A percentile compares a stretch with the other conserved stretches of the same genome.
Conservation (phyloP, 768 basidiomycete species). For the Crassisporium funariophilum region DNA sequence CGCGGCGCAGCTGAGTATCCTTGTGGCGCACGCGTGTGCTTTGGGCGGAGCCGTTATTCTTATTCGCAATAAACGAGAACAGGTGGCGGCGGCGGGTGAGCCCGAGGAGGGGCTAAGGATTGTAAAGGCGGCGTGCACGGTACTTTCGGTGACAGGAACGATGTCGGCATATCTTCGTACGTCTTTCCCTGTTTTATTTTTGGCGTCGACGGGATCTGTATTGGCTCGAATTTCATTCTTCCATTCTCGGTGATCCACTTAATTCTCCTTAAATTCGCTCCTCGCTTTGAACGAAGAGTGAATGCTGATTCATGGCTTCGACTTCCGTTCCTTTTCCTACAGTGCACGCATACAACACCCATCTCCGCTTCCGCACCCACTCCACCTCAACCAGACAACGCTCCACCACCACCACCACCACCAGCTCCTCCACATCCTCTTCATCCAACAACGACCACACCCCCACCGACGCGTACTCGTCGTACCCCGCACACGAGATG, state of each 20-base stretch:
- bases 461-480: no score
- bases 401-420: constrained; percentile 1
- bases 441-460: background rate
- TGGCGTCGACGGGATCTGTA: background rate
- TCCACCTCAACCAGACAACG: background rate
- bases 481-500: no score
- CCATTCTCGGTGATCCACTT: background rate
- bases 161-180: constrained; percentile 30
- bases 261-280: background rate
- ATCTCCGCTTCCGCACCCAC: no score
- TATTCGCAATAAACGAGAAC: background rate
- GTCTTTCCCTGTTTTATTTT: constrained; percentile 14
- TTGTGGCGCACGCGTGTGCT: constrained; percentile 18
- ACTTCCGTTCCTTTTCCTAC: constrained; percentile 16
- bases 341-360: constrained; percentile 21
- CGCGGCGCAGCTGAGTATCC: constrained; percentile 16
- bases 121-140: constrained; percentile 21
- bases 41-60: constrained; percentile 4
- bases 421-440: background rate
- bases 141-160: constrained; percentile 24
- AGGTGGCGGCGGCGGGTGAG: background rate
- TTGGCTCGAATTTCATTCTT: constrained; percentile 1
- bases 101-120: constrained; percentile 11
- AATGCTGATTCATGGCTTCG: constrained; percentile 22
- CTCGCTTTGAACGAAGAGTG: background rate